These are phyloP conservation scores for Aureobasidium zeae DNA, from an alignment of 2,329 filamentous ascomycete species.

Conservation along the genomic window DNA sequence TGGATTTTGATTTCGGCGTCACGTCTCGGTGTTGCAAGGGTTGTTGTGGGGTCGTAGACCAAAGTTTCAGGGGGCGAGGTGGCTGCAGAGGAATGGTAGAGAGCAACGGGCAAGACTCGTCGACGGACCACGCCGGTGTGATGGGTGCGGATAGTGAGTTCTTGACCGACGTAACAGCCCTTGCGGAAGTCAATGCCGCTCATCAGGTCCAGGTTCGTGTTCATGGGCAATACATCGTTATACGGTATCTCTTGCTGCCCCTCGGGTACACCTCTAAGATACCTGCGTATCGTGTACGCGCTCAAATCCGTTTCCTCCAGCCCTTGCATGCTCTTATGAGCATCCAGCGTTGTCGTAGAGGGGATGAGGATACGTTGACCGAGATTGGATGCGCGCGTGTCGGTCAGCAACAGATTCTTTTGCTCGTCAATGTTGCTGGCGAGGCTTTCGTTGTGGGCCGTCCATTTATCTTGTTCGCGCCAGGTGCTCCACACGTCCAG, in stretches of 20 bases:
- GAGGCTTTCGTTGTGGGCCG: constrained; percentile 19
- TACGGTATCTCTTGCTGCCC: constrained; percentile 68
- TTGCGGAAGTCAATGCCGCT: constrained; percentile 85
- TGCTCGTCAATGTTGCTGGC: constrained; percentile 14
- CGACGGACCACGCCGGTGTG: constrained; percentile 92
- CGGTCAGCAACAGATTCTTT: constrained; percentile 33
- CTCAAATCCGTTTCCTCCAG: constrained; percentile 32
- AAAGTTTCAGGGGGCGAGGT: constrained; percentile 35
- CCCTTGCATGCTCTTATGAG: constrained; percentile 24
- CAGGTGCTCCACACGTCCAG: constrained; percentile 64
- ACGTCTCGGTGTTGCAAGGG: constrained; percentile 20
- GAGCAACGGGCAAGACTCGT: constrained; percentile 68
- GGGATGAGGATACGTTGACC: constrained; percentile 27
- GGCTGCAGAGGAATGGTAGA: constrained; percentile 55
- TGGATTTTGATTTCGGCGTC: constrained; percentile 44
- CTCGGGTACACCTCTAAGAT: constrained; percentile 73
- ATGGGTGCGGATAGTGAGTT: constrained; percentile 89
- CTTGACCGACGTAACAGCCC: constrained; percentile 94
- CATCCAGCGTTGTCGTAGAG: constrained; percentile 27
- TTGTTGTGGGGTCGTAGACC: constrained; percentile 38
- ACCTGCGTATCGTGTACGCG: constrained; percentile 66
- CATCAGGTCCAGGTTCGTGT: constrained; percentile 81
- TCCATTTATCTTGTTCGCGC: constrained; percentile 45
- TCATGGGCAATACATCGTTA: constrained; percentile 69
- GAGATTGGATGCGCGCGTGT: constrained; percentile 29